Evolutionary conservation across 2,329 filamentous ascomycete species (phyloP).

Genomic region (Exophiala sideris): DNA sequence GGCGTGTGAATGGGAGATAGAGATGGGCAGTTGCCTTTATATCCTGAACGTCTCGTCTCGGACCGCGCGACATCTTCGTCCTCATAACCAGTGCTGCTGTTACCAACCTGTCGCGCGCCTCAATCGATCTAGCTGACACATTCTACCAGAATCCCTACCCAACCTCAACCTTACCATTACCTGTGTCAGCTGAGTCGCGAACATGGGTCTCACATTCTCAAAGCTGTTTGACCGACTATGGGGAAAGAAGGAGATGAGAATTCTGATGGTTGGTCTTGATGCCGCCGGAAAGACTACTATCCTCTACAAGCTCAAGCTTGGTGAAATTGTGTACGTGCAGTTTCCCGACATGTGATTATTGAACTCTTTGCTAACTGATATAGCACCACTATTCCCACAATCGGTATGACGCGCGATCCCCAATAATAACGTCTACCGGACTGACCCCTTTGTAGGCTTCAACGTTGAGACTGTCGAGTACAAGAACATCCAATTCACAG

Average conservation of each 20-base stretch:
- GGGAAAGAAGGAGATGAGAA: conserved; percentile 99
- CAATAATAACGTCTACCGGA: conserved; percentile 6
- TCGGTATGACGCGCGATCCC: conserved; percentile 57
- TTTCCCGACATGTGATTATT: not conserved
- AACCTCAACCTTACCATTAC: conserved; percentile 24
- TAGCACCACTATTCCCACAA: conserved; percentile 98
- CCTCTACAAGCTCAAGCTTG: conserved; percentile 99
- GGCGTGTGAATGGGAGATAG: conserved; percentile 12
- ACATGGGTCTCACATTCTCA: conserved; percentile 97
- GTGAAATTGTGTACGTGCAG: conserved; percentile 42
- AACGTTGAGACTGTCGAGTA: conserved; percentile 99
- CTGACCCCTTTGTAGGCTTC: conserved; percentile 64
- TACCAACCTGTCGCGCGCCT: not conserved
- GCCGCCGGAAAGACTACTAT: conserved; percentile 99
- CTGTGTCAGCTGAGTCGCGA: conserved; percentile 44
- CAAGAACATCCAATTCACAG: conserved; percentile 99
- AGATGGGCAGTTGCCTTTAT: conserved; percentile 6
- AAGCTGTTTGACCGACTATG: conserved; percentile 95
- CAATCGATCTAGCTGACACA: conserved; percentile 21
- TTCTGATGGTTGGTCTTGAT: conserved; percentile 99
- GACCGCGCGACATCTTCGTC: not conserved
- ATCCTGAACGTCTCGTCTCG: conserved; percentile 2
- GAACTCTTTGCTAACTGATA: conserved; percentile 9
- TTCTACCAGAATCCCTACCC: conserved; percentile 37
- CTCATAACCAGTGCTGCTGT: not conserved